phyloP scores from a whole-genome alignment of 768 basidiomycete genomes.

The Tubosaeta brunneosetosa region DNA sequence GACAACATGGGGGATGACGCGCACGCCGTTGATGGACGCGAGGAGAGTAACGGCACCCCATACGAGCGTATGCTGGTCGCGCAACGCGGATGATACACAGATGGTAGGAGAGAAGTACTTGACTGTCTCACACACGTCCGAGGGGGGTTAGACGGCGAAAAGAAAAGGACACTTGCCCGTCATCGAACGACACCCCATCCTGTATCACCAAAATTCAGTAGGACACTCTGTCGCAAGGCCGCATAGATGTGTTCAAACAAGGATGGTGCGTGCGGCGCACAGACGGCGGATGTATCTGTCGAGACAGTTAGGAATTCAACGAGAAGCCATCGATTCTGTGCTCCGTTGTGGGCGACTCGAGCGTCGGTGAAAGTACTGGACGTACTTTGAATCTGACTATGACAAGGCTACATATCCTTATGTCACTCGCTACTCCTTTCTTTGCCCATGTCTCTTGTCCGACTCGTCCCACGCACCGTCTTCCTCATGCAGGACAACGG shows the following conservation, averaged over 20 bases:
- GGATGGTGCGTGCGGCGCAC: conserved; percentile 1
- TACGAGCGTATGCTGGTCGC: conserved; percentile 70
- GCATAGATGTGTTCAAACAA: conserved; percentile 57
- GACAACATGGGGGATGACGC: conserved; percentile 69
- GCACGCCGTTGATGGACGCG: conserved; percentile 51
- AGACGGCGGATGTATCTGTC: conserved; percentile 8
- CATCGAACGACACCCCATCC: conserved; percentile 81
- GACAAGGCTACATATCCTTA: too few relatives aligned
- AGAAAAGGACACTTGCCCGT: conserved; percentile 44
- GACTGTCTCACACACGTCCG: conserved; percentile 43
- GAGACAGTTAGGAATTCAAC: conserved; percentile 50
- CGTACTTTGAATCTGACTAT: too few relatives aligned
- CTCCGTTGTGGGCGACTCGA: too few relatives aligned
- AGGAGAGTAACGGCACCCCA: conserved; percentile 78
- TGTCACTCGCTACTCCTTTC: too few relatives aligned
- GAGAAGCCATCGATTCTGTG: too few relatives aligned
- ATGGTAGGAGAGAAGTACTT: conserved; percentile 84
- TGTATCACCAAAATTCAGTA: conserved; percentile 74
- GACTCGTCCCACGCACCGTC: too few relatives aligned
- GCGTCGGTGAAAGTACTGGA: too few relatives aligned
- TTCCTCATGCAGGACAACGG: conserved; percentile 21
- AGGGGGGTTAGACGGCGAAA: neutral
- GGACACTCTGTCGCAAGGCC: conserved; percentile 64
- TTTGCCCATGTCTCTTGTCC: too few relatives aligned
- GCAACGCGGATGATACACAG: conserved; percentile 84